Conservation (phyloP, 129 eudicot genomes). For the Mikania micrantha region DNA sequence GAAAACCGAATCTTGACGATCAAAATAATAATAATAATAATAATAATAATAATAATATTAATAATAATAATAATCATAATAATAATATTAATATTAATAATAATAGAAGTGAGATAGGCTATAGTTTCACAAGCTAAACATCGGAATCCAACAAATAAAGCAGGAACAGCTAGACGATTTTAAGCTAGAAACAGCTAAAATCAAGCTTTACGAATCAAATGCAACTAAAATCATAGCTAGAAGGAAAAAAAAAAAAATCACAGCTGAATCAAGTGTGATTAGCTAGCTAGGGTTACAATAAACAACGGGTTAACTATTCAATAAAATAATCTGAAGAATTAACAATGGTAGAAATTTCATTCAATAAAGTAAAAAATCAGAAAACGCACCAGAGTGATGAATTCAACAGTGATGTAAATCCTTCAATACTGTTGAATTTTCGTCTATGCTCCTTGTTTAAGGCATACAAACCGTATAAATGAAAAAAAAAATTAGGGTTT, state of each 20-base stretch:
- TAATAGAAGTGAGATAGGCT: not conserved
- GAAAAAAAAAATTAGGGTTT: slow-evolving; percentile 20
- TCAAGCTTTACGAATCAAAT: not conserved
- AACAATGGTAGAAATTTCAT: not conserved
- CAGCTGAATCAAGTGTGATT: not conserved
- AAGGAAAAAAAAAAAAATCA: not conserved
- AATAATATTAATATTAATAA: too few relatives aligned
- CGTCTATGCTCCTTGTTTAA: slow-evolving; percentile 1
- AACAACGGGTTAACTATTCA: not conserved
- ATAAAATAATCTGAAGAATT: not conserved
- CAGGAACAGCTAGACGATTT: not conserved
- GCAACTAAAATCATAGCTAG: not conserved
- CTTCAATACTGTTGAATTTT: slow-evolving; percentile 4
- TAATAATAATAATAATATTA: too few relatives aligned
- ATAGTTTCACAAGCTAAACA: slow-evolving; percentile 9
- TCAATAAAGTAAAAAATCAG: not conserved
- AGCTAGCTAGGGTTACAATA: not conserved
- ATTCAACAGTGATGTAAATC: slow-evolving; percentile 12
- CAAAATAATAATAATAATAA: not conserved
- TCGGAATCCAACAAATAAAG: slow-evolving; percentile 11
- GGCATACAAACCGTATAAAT: not conserved
- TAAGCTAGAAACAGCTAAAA: not conserved
- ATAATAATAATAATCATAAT: too few relatives aligned
- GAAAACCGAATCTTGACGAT: slow-evolving; percentile 4
- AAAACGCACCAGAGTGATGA: slow-evolving; percentile 28